Percentiles rank a stretch among this genome's conserved stretches.
phyloP scores from a whole-genome alignment of 768 basidiomycete genomes.

The Rhodotorula kratochvilovae region DNA sequence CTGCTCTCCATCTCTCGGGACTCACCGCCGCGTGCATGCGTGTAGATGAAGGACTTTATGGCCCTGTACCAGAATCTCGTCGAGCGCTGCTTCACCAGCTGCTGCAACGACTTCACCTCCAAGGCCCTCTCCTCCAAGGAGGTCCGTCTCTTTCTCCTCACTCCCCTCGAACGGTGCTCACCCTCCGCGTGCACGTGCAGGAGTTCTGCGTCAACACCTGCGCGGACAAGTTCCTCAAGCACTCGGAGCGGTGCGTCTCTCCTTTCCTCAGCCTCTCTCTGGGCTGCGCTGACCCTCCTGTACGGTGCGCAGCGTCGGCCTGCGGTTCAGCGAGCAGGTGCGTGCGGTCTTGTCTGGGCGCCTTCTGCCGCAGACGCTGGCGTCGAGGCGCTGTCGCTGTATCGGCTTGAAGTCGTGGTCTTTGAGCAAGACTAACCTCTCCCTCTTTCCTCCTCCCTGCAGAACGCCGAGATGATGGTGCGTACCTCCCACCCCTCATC shows the following conservation, averaged over 20 bases:
- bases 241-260: conserved; percentile 38
- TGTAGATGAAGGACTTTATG: conserved; percentile 97
- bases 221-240: conserved; percentile 92
- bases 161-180: not conserved
- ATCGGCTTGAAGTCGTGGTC: not conserved
- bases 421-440: not conserved
- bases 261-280: no score
- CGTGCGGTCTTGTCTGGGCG: no score
- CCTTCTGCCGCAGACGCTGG: no score
- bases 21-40: not conserved
- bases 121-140: conserved; percentile 90
- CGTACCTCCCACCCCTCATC: not conserved
- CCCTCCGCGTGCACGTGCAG: conserved; percentile 50
- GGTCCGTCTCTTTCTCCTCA: conserved; percentile 51
- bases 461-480: conserved; percentile 38
- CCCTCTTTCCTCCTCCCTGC: no score
- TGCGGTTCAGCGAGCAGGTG: conserved; percentile 28
- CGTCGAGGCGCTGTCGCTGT: not conserved
- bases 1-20: not conserved
- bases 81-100: conserved; percentile 91
- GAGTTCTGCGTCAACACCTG: conserved; percentile 87
- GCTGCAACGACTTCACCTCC: conserved; percentile 94
- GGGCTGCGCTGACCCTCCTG: not conserved
- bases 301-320: conserved; percentile 24
- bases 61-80: conserved; percentile 88